phyloP scores from a whole-genome alignment of 345 rosid genomes.

The Hirschfeldia incana region DNA sequence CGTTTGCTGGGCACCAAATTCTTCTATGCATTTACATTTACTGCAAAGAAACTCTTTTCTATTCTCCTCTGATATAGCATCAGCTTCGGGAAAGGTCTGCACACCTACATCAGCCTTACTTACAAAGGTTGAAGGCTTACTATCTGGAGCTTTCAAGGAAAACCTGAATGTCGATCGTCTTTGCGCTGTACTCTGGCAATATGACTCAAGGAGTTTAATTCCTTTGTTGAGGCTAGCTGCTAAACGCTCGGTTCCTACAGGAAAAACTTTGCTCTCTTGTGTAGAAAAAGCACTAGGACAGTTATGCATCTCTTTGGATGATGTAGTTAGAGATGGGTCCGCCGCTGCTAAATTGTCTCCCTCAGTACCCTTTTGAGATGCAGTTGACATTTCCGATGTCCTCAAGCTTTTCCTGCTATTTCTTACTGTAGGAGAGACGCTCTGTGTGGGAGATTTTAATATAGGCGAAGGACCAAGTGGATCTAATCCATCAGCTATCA shows the following conservation, averaged over 20 bases:
- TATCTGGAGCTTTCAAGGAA: constrained; percentile 54
- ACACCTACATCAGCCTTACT: constrained; percentile 70
- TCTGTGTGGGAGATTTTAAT: constrained; percentile 70
- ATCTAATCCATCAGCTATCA: constrained; percentile 35
- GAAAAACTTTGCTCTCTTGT: constrained; percentile 40
- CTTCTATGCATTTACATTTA: constrained; percentile 51
- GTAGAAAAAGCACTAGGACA: constrained; percentile 30
- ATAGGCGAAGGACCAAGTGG: constrained; percentile 46
- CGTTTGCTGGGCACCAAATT: constrained; percentile 42
- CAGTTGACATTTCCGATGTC: constrained; percentile 71
- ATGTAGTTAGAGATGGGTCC: too few species aligned
- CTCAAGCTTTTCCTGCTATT: constrained; percentile 83
- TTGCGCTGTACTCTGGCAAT: background rate
- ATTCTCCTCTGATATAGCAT: constrained; percentile 35
- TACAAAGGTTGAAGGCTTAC: constrained; percentile 40
- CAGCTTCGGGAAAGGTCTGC: constrained; percentile 58
- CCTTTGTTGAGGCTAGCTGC: constrained; percentile 95
- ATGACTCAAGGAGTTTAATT: constrained; percentile 20
- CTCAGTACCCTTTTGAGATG: constrained; percentile 63
- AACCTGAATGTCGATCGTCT: constrained; percentile 49
- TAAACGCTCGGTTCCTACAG: constrained; percentile 58
- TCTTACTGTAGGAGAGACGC: constrained; percentile 77
- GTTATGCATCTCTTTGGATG: background rate
- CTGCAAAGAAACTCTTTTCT: constrained; percentile 49
- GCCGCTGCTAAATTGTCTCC: constrained; percentile 20